phyloP scores from a whole-genome alignment of 2,329 filamentous ascomycete genomes.

The Zalaria sp. region DNA sequence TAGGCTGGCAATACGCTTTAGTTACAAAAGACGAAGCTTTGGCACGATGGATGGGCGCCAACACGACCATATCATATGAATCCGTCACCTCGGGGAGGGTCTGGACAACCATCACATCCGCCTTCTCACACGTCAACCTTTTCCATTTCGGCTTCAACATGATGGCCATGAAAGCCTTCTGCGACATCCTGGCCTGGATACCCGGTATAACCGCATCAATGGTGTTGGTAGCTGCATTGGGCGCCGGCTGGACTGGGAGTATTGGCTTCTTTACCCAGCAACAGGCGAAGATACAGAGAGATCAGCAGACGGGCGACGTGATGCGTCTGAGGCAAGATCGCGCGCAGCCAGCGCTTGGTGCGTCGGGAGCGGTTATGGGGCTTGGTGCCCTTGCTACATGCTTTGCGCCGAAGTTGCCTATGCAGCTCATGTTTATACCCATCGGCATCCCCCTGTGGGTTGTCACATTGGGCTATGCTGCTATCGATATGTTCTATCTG shows the following conservation, averaged over 20 bases:
- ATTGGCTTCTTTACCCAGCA: slow-evolving; percentile 11
- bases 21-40: slow-evolving; percentile 9
- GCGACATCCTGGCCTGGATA: slow-evolving; percentile 15
- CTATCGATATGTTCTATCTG: slow-evolving; percentile 25
- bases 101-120: slow-evolving; percentile 24
- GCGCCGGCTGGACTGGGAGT: slow-evolving; percentile 13
- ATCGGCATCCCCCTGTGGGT: slow-evolving; percentile 26
- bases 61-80: slow-evolving; percentile 19
- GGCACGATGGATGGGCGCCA: slow-evolving; percentile 8
- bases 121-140: slow-evolving; percentile 23
- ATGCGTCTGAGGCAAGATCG: not conserved
- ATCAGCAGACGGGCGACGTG: not conserved
- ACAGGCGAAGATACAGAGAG: not conserved
- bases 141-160: slow-evolving; percentile 28
- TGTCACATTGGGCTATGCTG: slow-evolving; percentile 20
- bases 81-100: slow-evolving; percentile 17
- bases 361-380: slow-evolving; percentile 28
- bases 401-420: slow-evolving; percentile 19
- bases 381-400: slow-evolving; percentile 23
- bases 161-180: slow-evolving; percentile 24
- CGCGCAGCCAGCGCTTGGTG: slow-evolving; percentile 15
- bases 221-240: slow-evolving; percentile 11
- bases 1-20: slow-evolving; percentile 19
- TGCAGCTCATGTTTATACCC: slow-evolving; percentile 22
- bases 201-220: slow-evolving; percentile 15